A percentile compares a stretch with the other conserved stretches of the same genome.
Conservation (phyloP, 352 stramenopile species). For the Pythium folliculosum region DNA sequence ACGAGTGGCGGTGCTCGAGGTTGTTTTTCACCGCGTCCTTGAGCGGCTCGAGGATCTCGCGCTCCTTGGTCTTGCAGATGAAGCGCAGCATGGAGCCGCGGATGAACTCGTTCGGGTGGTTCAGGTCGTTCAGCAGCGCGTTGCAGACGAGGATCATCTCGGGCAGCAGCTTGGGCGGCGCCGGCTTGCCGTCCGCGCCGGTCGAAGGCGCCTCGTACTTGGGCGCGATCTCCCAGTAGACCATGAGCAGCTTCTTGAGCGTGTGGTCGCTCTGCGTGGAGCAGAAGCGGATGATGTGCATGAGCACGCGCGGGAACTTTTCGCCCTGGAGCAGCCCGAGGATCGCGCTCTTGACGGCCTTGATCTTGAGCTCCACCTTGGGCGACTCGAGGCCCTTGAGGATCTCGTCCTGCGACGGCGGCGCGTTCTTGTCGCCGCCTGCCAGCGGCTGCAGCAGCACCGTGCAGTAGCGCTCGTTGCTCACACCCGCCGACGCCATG, state of each 20-base stretch:
- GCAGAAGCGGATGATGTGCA: slow-evolving; percentile 99
- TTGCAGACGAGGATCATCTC: slow-evolving; percentile 99
- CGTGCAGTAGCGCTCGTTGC: slow-evolving; percentile 88
- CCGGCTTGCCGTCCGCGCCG: slow-evolving; percentile 32
- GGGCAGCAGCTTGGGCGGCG: slow-evolving; percentile 93
- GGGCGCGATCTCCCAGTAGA: slow-evolving; percentile 99
- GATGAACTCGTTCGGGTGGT: slow-evolving; percentile 99
- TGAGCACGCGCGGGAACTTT: slow-evolving; percentile 97
- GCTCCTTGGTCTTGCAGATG: slow-evolving; percentile 99
- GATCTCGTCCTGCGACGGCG: slow-evolving; percentile 94
- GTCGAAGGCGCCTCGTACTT: slow-evolving; percentile 91
- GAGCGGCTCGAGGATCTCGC: slow-evolving; percentile 92
- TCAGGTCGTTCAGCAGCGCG: slow-evolving; percentile 99
- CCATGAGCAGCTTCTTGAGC: slow-evolving; percentile 99
- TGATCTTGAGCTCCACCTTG: slow-evolving; percentile 96
- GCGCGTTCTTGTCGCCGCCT: slow-evolving; percentile 56
- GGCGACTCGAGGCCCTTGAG: slow-evolving; percentile 96
- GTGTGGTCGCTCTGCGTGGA: slow-evolving; percentile 99
- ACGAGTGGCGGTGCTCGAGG: slow-evolving; percentile 98
- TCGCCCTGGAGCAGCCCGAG: slow-evolving; percentile 98
- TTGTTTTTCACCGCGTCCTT: slow-evolving; percentile 95
- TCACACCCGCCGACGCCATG: slow-evolving; percentile 53
- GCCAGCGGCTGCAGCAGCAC: slow-evolving; percentile 69
- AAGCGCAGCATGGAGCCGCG: slow-evolving; percentile 99
- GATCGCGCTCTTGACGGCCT: slow-evolving; percentile 98